These are phyloP conservation scores for Persicaria maculosa DNA, from an alignment of 148 eudicot genomes.

Conservation along the genomic window DNA sequence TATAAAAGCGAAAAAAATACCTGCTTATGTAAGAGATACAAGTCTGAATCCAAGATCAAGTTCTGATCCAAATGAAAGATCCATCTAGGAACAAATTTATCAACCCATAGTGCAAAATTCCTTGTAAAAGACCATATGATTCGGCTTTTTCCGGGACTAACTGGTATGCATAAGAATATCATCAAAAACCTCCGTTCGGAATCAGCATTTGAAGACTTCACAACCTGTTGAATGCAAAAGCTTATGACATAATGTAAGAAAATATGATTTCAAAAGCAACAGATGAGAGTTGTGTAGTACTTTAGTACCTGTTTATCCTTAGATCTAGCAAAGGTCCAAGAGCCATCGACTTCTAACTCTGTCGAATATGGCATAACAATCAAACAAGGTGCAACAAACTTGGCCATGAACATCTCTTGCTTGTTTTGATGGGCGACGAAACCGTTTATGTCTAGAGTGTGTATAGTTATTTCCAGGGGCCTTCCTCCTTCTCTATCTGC, in stretches of 20 bases:
- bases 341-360: conserved; percentile 18
- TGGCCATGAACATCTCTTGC: conserved; percentile 31
- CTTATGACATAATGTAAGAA: not conserved
- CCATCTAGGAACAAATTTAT: conserved; percentile 68
- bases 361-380: conserved; percentile 27
- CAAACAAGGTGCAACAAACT: conserved; percentile 60
- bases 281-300: not conserved
- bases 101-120: conserved; percentile 66
- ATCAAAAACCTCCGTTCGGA: conserved; percentile 29
- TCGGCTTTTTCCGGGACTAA: conserved; percentile 82
- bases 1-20: conserved; percentile 14
- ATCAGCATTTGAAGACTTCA: conserved; percentile 29
- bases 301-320: conserved; percentile 21
- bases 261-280: not conserved
- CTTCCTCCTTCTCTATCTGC: conserved; percentile 77
- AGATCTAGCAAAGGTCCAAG: conserved; percentile 18
- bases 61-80: conserved; percentile 62
- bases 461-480: conserved; percentile 50
- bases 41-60: conserved; percentile 71
- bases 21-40: conserved; percentile 71
- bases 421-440: conserved; percentile 26
- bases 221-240: conserved; percentile 6
- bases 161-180: conserved; percentile 69
- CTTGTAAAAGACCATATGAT: conserved; percentile 66
- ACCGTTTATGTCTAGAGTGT: conserved; percentile 42